Conservation (phyloP, 2,329 filamentous ascomycete genomes). For the Fusarium penzigii region DNA sequence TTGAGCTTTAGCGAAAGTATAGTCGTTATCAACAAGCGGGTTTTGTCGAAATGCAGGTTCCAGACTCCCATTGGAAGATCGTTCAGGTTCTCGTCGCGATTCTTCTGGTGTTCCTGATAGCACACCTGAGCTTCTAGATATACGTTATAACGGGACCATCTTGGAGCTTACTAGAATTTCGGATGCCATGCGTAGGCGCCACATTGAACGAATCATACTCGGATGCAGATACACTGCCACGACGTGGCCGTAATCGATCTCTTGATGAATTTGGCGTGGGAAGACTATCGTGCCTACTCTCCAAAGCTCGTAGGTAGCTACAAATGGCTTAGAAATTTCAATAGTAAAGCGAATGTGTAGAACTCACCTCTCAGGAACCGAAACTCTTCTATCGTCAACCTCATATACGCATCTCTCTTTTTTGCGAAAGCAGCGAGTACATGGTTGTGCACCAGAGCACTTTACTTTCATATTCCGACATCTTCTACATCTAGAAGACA, state of each 20-base stretch:
- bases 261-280: constrained; percentile 4
- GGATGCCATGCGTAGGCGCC: neutral
- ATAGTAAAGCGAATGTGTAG: neutral
- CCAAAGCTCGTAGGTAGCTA: constrained; percentile 27
- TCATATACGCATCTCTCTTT: constrained; percentile 26
- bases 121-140: too few relatives aligned
- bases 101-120: constrained; percentile 9
- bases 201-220: constrained; percentile 15
- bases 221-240: constrained; percentile 11
- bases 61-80: constrained; percentile 9
- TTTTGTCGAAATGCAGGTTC: constrained; percentile 28
- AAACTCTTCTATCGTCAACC: constrained; percentile 25
- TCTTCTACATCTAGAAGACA: constrained; percentile 22
- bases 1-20: constrained; percentile 20
- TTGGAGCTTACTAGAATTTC: neutral
- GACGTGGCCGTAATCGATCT: neutral
- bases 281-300: constrained; percentile 18
- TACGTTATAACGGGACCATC: too few relatives aligned
- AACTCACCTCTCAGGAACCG: constrained; percentile 25
- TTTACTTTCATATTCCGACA: constrained; percentile 31
- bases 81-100: neutral
- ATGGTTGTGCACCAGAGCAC: constrained; percentile 27
- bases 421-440: constrained; percentile 25
- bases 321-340: neutral
- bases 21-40: constrained; percentile 27